A percentile compares a stretch with the other conserved stretches of the same genome.
Conservation (phyloP, 306 rosid species). For the Cucurbita pepo region DNA sequence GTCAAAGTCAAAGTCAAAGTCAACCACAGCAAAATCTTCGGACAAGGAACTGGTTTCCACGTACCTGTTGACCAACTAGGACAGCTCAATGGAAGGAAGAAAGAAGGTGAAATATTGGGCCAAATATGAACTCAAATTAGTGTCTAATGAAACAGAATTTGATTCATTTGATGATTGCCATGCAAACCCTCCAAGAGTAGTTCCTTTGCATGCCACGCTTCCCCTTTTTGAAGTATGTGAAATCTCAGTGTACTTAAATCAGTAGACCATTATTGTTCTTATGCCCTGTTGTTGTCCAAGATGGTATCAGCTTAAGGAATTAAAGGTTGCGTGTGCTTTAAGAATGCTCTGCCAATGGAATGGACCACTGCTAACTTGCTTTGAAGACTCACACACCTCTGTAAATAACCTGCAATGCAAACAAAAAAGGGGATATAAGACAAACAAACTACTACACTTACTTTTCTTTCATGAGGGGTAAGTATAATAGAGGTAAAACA, state of each 20-base stretch:
- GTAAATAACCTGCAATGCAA: slow-evolving; percentile 33
- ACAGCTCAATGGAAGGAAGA: not conserved
- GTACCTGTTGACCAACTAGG: slow-evolving; percentile 20
- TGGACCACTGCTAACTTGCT: slow-evolving; percentile 30
- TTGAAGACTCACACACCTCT: slow-evolving; percentile 31
- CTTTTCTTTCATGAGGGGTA: too few relatives aligned
- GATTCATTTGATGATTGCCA: slow-evolving; percentile 18
- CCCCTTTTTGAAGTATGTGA: slow-evolving; percentile 13
- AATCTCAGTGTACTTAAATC: slow-evolving; percentile 5
- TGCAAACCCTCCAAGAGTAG: slow-evolving; percentile 43
- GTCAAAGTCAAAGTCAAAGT: slow-evolving; percentile 14
- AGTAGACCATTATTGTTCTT: slow-evolving; percentile 18
- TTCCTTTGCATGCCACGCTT: slow-evolving; percentile 15
- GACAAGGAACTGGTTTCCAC: slow-evolving; percentile 7
- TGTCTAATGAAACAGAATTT: not conserved
- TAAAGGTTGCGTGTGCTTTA: slow-evolving; percentile 19
- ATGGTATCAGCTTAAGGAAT: slow-evolving; percentile 18
- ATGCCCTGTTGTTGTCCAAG: not conserved
- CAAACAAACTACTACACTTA: too few relatives aligned
- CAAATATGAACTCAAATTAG: not conserved
- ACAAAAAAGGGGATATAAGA: not conserved
- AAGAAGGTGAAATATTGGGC: not conserved
- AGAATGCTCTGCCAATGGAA: slow-evolving; percentile 30
- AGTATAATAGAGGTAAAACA: too few relatives aligned
- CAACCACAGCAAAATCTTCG: slow-evolving; percentile 16